Conservation (phyloP, 176 grass and related monocot genomes). For the Eleusine coracana region DNA sequence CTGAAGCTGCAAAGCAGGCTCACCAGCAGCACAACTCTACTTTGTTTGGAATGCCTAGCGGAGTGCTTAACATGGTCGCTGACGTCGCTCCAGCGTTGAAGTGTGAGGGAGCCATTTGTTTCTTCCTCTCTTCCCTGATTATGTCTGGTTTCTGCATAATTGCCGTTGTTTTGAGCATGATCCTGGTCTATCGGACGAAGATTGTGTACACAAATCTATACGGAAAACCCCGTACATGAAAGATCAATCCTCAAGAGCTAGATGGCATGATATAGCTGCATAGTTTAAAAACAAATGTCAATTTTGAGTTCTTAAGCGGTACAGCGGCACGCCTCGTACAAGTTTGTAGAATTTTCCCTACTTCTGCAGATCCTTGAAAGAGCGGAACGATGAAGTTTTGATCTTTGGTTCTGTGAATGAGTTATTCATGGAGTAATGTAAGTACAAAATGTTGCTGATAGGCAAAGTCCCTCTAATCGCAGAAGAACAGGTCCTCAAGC, state of each 20-base stretch:
- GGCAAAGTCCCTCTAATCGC: not conserved
- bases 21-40: constrained; percentile 40
- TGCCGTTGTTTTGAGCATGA: constrained; percentile 63
- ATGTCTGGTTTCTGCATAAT: constrained; percentile 86
- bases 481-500: not conserved
- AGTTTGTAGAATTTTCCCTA: not conserved
- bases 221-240: constrained; percentile 39
- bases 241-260: not conserved
- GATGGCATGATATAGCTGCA: not conserved
- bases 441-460: not conserved
- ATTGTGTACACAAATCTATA: constrained; percentile 75
- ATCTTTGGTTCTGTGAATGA: not conserved
- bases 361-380: not conserved
- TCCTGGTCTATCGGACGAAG: constrained; percentile 73
- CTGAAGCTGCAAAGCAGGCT: constrained; percentile 81
- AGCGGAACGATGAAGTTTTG: constrained; percentile 25
- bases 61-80: constrained; percentile 38
- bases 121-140: constrained; percentile 82
- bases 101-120: constrained; percentile 77
- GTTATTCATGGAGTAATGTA: not conserved
- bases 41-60: constrained; percentile 27
- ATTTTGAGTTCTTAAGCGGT: not conserved
- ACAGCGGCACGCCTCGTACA: not conserved
- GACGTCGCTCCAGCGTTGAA: constrained; percentile 44
- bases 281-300: not conserved